A percentile compares a stretch with the other conserved stretches of the same genome.
phyloP scores from a whole-genome alignment of 805 yeast species.

The Candida oleophila region DNA sequence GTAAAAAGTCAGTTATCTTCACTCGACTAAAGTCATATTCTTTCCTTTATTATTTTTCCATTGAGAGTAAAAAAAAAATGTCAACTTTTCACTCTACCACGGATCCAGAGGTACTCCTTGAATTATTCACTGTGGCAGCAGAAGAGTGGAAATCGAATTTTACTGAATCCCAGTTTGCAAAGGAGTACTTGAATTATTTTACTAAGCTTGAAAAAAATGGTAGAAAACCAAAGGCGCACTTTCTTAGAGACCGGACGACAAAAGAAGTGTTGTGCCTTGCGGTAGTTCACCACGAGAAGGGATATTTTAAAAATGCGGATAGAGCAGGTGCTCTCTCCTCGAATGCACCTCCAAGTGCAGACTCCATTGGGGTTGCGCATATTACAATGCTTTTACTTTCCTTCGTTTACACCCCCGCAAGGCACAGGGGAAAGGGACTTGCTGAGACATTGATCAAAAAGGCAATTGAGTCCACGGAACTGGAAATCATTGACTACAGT shows the following conservation, averaged over 20 bases:
- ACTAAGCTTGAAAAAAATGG: constrained; percentile 14
- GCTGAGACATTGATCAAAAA: constrained; percentile 22
- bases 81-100: constrained; percentile 16
- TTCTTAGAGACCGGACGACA: constrained; percentile 18
- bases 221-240: constrained; percentile 22
- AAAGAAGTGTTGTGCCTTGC: constrained; percentile 17
- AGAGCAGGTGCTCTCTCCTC: constrained; percentile 22
- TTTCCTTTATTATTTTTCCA: too few relatives aligned
- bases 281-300: constrained; percentile 26
- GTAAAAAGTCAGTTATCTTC: too few relatives aligned
- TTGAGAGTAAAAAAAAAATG: too few relatives aligned
- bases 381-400: constrained; percentile 25
- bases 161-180: constrained; percentile 23
- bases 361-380: constrained; percentile 30
- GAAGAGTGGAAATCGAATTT: constrained; percentile 17
- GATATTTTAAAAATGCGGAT: constrained; percentile 28
- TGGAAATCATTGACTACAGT: constrained; percentile 24
- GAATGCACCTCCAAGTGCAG: constrained; percentile 25
- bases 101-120: constrained; percentile 15
- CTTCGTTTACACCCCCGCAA: constrained; percentile 25
- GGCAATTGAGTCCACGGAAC: constrained; percentile 32
- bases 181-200: constrained; percentile 12
- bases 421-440: constrained; percentile 28
- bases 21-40: too few relatives aligned
- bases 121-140: constrained; percentile 15